A percentile compares a stretch with the other conserved stretches of the same genome.
Evolutionary conservation across 805 yeast species (phyloP).

Genomic region (Ogataea paradorogensis): DNA sequence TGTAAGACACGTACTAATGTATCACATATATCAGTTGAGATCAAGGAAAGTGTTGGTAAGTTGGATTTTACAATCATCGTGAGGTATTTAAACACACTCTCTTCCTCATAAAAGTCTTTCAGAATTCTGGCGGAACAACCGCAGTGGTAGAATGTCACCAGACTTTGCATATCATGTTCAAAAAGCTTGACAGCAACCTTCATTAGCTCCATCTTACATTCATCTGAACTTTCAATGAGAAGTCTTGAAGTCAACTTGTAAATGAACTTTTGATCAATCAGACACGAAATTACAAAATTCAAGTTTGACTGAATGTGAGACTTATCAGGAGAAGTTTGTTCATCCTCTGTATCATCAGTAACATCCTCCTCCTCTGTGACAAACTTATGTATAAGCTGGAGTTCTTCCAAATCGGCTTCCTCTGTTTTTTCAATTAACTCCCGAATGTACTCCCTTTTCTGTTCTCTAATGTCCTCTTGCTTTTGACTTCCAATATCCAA

Average conservation of each 20-base stretch:
- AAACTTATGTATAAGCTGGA: constrained; percentile 14
- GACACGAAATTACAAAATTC: constrained; percentile 10
- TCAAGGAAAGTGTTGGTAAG: constrained; percentile 9
- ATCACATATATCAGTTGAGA: constrained; percentile 10
- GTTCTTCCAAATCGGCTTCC: constrained; percentile 10
- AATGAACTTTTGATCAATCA: constrained; percentile 13
- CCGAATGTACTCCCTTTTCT: constrained; percentile 12
- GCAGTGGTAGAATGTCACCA: constrained; percentile 18
- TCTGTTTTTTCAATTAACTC: constrained; percentile 9
- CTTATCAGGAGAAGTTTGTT: constrained; percentile 4
- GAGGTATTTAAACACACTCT: constrained; percentile 9
- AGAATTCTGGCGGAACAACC: constrained; percentile 16
- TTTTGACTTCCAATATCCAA: constrained; percentile 3
- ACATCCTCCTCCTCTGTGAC: constrained; percentile 9
- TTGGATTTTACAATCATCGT: constrained; percentile 11
- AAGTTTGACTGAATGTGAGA: neutral
- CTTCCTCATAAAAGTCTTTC: constrained; percentile 7
- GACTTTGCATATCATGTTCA: constrained; percentile 11
- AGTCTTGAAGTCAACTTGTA: constrained; percentile 10
- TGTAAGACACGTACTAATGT: constrained; percentile 7
- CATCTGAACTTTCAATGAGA: constrained; percentile 11
- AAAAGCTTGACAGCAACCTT: constrained; percentile 15
- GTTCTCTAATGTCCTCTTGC: constrained; percentile 5
- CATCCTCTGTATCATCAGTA: neutral
- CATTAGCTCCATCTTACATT: constrained; percentile 15